Percentiles rank a stretch among this genome's conserved stretches.
phyloP scores from a whole-genome alignment of 257 asterid species.

The Plectranthus barbatus region DNA sequence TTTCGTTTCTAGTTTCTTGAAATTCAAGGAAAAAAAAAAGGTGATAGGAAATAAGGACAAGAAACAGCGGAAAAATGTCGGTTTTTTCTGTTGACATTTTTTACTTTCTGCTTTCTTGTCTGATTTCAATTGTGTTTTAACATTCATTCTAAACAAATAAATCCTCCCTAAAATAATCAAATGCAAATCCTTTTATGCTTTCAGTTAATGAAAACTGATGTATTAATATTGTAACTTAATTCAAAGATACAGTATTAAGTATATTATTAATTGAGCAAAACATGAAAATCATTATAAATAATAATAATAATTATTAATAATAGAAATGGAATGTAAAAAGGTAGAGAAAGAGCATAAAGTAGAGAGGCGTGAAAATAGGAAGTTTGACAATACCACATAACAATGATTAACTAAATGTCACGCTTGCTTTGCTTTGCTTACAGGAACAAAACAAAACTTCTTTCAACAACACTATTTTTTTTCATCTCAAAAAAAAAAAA shows the following conservation, averaged over 20 bases:
- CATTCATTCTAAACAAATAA: neutral
- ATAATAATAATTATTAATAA: no score
- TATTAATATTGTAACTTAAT: no score
- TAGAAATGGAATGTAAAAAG: no score
- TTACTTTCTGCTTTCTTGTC: constrained; percentile 23
- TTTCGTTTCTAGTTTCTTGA: constrained; percentile 27
- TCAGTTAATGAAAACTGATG: no score
- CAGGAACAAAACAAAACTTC: no score
- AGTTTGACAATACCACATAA: constrained; percentile 1
- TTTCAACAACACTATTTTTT: no score
- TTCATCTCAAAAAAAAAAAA: no score
- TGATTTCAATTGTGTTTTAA: neutral
- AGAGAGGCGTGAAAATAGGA: constrained; percentile 1
- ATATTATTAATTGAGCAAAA: neutral
- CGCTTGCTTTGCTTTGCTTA: no score
- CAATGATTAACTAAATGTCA: neutral
- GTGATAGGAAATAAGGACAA: neutral
- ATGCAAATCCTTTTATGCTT: no score
- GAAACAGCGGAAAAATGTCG: neutral
- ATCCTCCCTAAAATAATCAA: no score
- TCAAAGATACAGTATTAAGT: no score
- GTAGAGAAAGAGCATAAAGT: neutral
- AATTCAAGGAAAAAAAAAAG: constrained; percentile 30
- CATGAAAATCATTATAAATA: neutral
- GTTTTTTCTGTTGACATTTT: constrained; percentile 29